Percentiles rank a stretch among this genome's conserved stretches.
Conservation (phyloP, 2,329 filamentous ascomycete species). For the Lecanicillium sp. region DNA sequence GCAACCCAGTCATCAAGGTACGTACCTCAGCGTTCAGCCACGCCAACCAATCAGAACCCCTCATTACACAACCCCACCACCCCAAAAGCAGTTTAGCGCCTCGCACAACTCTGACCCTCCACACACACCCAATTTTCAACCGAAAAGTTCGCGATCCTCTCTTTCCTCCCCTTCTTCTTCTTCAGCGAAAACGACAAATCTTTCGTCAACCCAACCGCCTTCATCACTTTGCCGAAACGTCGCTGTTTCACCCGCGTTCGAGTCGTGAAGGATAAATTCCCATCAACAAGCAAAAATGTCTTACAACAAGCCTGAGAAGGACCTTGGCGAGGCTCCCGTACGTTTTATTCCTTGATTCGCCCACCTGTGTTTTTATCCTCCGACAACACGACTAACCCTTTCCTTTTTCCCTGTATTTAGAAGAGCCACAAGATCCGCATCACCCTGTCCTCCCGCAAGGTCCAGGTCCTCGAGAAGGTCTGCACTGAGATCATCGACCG, state of each 20-base stretch:
- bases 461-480: constrained; percentile 93
- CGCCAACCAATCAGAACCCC: not conserved
- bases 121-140: constrained; percentile 8
- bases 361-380: too few species aligned
- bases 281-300: constrained; percentile 53
- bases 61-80: constrained; percentile 1
- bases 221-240: constrained; percentile 78
- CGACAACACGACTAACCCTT: not conserved
- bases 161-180: constrained; percentile 4
- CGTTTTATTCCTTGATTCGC: constrained; percentile 28
- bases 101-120: constrained; percentile 7
- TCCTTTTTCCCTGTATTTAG: constrained; percentile 27
- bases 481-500: constrained; percentile 97
- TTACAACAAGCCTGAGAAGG: constrained; percentile 93
- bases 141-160: constrained; percentile 3
- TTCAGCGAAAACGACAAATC: constrained; percentile 6
- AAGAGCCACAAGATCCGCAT: constrained; percentile 98
- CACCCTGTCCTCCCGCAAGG: constrained; percentile 93
- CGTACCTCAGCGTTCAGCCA: not conserved
- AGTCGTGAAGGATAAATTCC: constrained; percentile 62
- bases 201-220: constrained; percentile 29
- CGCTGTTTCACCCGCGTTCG: constrained; percentile 46
- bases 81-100: constrained; percentile 1
- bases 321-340: constrained; percentile 81
- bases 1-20: constrained; percentile 2